Conservation (phyloP, 805 yeast species). For the Scheffersomyces ergatensis region DNA sequence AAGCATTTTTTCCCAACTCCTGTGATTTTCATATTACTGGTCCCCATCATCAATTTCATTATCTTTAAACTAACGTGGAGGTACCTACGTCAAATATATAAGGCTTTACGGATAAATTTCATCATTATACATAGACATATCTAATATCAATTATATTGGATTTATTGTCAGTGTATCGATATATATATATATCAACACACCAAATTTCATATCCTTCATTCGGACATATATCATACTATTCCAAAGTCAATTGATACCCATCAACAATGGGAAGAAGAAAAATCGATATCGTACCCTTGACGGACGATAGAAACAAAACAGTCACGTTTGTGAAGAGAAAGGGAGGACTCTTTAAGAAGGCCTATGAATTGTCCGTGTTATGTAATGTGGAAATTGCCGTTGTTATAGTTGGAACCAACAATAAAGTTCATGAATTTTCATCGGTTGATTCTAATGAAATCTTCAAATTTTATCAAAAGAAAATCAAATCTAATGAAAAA, state of each 20-base stretch:
- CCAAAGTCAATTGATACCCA: not conserved
- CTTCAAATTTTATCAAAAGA: slow-evolving; percentile 19
- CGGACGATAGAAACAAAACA: slow-evolving; percentile 82
- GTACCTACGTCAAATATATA: too few species aligned
- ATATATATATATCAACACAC: not conserved
- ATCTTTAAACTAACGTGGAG: too few species aligned
- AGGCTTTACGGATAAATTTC: too few species aligned
- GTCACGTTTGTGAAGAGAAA: slow-evolving; percentile 91
- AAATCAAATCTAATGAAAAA: slow-evolving; percentile 9
- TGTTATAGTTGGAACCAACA: slow-evolving; percentile 77
- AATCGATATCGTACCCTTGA: slow-evolving; percentile 86
- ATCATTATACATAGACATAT: too few species aligned
- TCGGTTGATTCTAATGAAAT: slow-evolving; percentile 56
- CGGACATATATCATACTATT: too few species aligned
- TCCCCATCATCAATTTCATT: too few species aligned
- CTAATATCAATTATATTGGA: too few species aligned
- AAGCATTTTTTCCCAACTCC: too few species aligned
- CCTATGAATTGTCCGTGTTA: slow-evolving; percentile 80
- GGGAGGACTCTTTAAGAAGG: slow-evolving; percentile 88
- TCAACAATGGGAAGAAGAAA: slow-evolving; percentile 89
- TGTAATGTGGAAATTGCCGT: slow-evolving; percentile 94
- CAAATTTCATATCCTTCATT: not conserved
- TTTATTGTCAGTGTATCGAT: too few species aligned
- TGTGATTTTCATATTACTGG: too few species aligned
- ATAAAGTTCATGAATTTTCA: slow-evolving; percentile 81